These are phyloP conservation scores for Ophiostoma sp. DNA, from an alignment of 2,329 filamentous ascomycete species.

Conservation along the genomic window DNA sequence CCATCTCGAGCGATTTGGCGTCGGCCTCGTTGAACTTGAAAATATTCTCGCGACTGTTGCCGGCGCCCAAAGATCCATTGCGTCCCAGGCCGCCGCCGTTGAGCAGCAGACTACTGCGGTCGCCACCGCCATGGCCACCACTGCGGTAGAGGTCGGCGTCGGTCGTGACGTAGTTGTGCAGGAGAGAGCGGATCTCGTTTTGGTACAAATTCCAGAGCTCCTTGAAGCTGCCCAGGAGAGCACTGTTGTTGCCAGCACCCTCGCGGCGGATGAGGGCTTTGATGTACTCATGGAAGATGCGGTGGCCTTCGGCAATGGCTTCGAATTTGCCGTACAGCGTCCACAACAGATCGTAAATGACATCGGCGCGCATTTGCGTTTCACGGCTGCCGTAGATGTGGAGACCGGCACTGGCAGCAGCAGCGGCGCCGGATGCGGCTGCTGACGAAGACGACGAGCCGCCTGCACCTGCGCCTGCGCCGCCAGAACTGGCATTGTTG, in stretches of 20 bases:
- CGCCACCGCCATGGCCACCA: slow-evolving; percentile 27
- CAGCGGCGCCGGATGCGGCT: not conserved
- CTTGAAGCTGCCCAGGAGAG: slow-evolving; percentile 83
- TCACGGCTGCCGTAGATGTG: slow-evolving; percentile 67
- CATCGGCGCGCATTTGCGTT: slow-evolving; percentile 75
- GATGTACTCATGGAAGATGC: slow-evolving; percentile 89
- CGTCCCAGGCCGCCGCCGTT: not conserved
- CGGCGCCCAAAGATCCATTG: not conserved
- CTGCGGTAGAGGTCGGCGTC: slow-evolving; percentile 71
- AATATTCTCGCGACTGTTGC: slow-evolving; percentile 47
- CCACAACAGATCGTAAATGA: slow-evolving; percentile 89
- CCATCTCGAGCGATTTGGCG: slow-evolving; percentile 73
- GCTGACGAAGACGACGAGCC: not conserved
- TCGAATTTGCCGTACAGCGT: slow-evolving; percentile 96
- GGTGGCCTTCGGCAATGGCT: slow-evolving; percentile 92
- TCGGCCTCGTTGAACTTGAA: slow-evolving; percentile 89
- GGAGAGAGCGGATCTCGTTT: slow-evolving; percentile 89
- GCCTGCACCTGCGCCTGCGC: slow-evolving; percentile 42
- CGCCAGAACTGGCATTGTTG: slow-evolving; percentile 27
- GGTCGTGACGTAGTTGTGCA: slow-evolving; percentile 95
- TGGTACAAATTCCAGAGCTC: slow-evolving; percentile 98
- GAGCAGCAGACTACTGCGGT: not conserved
- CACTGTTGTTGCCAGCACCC: slow-evolving; percentile 61
- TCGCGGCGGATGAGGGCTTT: slow-evolving; percentile 83
- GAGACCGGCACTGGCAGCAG: slow-evolving; percentile 42